Evolutionary conservation across 768 basidiomycete species (phyloP).

Genomic region (Cystobasidium ongulense): DNA sequence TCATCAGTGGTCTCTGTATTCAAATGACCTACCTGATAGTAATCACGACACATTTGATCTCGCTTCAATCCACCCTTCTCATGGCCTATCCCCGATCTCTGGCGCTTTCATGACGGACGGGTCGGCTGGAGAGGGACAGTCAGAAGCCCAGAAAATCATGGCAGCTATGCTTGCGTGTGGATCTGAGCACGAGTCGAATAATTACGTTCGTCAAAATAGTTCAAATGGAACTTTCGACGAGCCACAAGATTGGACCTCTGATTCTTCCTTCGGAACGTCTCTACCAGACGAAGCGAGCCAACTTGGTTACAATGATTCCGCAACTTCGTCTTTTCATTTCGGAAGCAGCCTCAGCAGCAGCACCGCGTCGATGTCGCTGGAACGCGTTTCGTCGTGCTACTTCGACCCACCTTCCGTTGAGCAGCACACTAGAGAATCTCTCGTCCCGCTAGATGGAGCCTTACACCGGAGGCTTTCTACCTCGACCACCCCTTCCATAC

Average conservation of each 20-base stretch:
- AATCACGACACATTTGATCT: not conserved
- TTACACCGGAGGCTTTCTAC: not conserved
- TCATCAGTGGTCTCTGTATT: not conserved
- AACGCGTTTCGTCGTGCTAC: slow-evolving; percentile 10
- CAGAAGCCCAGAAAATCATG: not conserved
- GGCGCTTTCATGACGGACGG: not conserved
- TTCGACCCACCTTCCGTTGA: slow-evolving; percentile 5
- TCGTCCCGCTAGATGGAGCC: slow-evolving; percentile 4
- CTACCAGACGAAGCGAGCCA: not conserved
- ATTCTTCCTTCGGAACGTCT: not conserved
- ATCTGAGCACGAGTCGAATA: not conserved
- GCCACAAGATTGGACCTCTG: not conserved
- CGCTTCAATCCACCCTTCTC: not conserved
- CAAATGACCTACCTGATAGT: not conserved
- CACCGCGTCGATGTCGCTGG: not conserved
- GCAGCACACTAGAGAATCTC: not conserved
- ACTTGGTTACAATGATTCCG: not conserved
- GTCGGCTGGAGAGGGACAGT: not conserved
- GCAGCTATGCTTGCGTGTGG: not conserved
- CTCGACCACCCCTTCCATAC: not conserved
- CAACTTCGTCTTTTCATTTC: not conserved
- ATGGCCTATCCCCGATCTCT: not conserved
- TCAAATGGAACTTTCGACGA: not conserved
- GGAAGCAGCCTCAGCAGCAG: not conserved
- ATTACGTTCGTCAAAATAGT: no score